These are phyloP conservation scores for Nothophoma quercina DNA, from an alignment of 2,329 filamentous ascomycete genomes.

Conservation along the genomic window DNA sequence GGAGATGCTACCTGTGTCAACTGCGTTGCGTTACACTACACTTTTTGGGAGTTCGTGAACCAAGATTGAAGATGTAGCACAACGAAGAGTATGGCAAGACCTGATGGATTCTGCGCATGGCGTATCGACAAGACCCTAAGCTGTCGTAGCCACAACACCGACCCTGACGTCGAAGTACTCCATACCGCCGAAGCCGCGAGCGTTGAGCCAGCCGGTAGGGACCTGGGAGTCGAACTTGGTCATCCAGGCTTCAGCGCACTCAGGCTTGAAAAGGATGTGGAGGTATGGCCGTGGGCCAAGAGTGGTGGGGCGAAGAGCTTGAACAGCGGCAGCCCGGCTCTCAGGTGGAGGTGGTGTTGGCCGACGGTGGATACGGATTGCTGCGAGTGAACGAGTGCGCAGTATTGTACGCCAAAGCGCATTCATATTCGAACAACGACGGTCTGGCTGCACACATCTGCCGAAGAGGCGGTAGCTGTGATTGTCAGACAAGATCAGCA, in stretches of 20 bases:
- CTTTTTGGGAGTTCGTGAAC: too few relatives aligned
- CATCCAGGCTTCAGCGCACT: constrained; percentile 37
- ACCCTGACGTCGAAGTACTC: constrained; percentile 41
- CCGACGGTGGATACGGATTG: constrained; percentile 31
- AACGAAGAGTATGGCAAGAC: too few relatives aligned
- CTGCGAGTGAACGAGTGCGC: constrained; percentile 28
- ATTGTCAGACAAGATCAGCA: neutral
- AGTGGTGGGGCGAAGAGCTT: too few relatives aligned
- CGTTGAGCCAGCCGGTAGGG: constrained; percentile 26
- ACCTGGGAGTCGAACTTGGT: constrained; percentile 11
- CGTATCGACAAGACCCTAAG: too few relatives aligned
- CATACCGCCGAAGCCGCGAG: constrained; percentile 34
- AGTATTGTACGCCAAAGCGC: constrained; percentile 32
- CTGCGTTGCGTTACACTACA: too few relatives aligned
- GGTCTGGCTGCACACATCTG: constrained; percentile 28
- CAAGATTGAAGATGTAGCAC: too few relatives aligned
- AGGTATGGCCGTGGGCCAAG: constrained; percentile 25
- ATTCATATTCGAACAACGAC: constrained; percentile 33
- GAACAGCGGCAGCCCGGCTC: too few relatives aligned
- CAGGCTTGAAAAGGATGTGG: constrained; percentile 34
- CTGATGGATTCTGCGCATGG: too few relatives aligned
- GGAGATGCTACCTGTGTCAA: too few relatives aligned
- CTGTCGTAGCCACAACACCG: constrained; percentile 20
- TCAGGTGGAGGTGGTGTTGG: constrained; percentile 1
- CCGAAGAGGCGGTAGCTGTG: constrained; percentile 42